Base-by-base conservation (phyloP, 306 rosid genomes). In the Castanospermum australe region DNA sequence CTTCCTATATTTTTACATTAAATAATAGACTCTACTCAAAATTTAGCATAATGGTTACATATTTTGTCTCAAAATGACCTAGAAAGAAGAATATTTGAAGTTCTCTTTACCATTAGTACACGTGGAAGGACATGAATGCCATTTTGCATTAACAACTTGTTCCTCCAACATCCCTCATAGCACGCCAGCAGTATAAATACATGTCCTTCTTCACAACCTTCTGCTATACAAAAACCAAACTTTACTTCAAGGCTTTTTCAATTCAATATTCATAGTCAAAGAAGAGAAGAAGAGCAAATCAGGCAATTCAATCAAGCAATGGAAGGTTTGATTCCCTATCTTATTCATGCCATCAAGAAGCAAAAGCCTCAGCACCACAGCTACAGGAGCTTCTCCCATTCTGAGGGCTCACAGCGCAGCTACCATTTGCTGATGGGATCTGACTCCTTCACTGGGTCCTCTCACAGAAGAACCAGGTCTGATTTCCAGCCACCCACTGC, bases 301-400 rank as follows among this genome's bases (percentile, higher is more conserved):
- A 55, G 44, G 76, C 15, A 32, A 20, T 18, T 18, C 3, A 75
- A 67, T 28, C 22, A 8, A 48, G 11, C 65, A 11, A 93, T 93
- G 98, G 98, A 93, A 78, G 98, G 97, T 13, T 87, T 91, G 76
- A 93, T 93, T 81, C 98, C 98, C 9, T 93, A 79, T 87, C 86
- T 93, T 21, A 50, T 89, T 73, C 94, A 88, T 50, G 98, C 78
- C 3, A 55, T 93, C 15, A 93, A 86, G 89, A 93, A 89, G 85
- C 89, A 74, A 21, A 89, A 78, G 52, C 93, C 91, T 24, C 77
- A 50, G 10, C 73, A 85, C 0, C 74, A 67, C 39, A 73, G 3
- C 15, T 78, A 51, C 56, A 75, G 91, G 79, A 80, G 90, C 56
- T 50, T 67, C 45, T 93, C 97, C n/a, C 84, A 80, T 76, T 80